Base-by-base conservation (phyloP, 2,329 filamentous ascomycete genomes). In the Trichophyton verrucosum region DNA sequence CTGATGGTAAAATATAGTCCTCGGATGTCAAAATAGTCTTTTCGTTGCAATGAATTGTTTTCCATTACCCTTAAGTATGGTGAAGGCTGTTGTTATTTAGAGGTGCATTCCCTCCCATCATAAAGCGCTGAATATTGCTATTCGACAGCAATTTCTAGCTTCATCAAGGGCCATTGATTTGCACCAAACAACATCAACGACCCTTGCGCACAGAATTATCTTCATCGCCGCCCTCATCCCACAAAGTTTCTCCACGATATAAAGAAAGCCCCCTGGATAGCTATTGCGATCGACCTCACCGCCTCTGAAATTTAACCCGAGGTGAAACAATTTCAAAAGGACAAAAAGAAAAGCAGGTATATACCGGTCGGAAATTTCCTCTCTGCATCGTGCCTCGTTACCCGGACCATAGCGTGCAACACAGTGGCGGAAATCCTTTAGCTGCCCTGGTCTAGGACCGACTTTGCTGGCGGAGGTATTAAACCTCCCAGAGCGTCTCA, bases 251-350 rank as follows among this genome's bases (percentile, higher is more conserved):
- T 30, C n/a, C 49, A 8, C 49, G 15, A n/a, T 55, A 55, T 55
- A 55, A 55, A 55, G 49, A 55, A 55, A 55, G 9, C 9, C 33
- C 17, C 15, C 15, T 27, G 15, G 2, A n/a, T 11, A 36, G 27
- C 49, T 55, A n/a, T 55, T 55, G 49, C 49, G 49, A 55, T 55
- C 27, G 27, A 55, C 27, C 49, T 55, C 49, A 55, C 49, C 49
- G 49, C 49, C 33, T 36, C 24, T 36, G 24, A 13, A 6, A 55
- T 11, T 55, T 13, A 15, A 55, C 49, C 49, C 49, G 49, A 55
- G 27, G 49, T 55, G 49, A 55, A 55, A 55, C 49, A 55, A 55
- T 55, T 36, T 55, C 27, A 55, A n/a, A 55, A 55, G 27, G 49
- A 55, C 49, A 55, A 55, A 55, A 55, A 36, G 46, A 49, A 55